Evolutionary conservation across 2,329 filamentous ascomycete genomes (phyloP).

Genomic region (Hymenoscyphus fraxineus): DNA sequence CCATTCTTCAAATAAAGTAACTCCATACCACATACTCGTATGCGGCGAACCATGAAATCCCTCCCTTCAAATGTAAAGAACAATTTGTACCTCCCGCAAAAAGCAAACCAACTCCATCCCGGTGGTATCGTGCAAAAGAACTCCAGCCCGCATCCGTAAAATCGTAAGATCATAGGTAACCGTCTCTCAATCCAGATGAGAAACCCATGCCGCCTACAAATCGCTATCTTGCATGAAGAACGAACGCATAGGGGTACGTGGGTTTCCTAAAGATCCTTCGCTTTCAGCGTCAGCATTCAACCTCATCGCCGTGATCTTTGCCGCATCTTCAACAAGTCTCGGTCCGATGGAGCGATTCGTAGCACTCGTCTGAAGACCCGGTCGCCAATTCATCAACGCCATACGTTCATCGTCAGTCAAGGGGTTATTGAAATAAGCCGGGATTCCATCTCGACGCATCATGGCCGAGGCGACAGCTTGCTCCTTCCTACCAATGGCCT

Average conservation of each 20-base stretch:
- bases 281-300: background rate
- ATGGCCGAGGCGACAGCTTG: constrained; percentile 3
- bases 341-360: background rate
- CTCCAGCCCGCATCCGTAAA: background rate
- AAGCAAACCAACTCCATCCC: background rate
- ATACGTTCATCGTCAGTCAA: background rate
- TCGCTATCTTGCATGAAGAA: background rate
- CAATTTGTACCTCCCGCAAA: background rate
- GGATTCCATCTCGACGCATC: constrained; percentile 6
- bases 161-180: background rate
- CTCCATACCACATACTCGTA: background rate
- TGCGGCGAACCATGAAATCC: background rate
- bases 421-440: background rate
- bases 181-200: background rate
- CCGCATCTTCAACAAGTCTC: background rate
- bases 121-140: background rate
- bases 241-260: background rate
- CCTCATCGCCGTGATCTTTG: background rate
- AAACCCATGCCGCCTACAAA: background rate
- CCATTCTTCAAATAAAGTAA: background rate
- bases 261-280: background rate
- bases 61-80: background rate
- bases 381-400: background rate
- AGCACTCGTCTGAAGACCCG: background rate
- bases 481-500: background rate